A percentile compares a stretch with the other conserved stretches of the same genome.
Conservation (phyloP, 352 stramenopile genomes). For the Globisporangium perplexum region DNA sequence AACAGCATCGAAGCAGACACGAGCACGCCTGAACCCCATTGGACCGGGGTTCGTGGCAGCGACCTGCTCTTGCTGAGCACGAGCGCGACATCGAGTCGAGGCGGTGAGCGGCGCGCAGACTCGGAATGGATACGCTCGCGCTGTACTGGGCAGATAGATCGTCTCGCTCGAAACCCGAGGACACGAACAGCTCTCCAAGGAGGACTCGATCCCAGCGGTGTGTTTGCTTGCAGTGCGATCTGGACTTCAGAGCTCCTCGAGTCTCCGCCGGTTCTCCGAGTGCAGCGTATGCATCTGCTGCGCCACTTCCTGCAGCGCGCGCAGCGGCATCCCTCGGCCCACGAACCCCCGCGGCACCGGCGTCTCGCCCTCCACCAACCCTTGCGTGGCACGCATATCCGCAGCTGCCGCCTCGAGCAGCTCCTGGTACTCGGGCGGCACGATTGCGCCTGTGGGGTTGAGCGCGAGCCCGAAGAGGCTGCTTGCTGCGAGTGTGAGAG, state of each 20-base stretch:
- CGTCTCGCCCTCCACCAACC: conserved; percentile 36
- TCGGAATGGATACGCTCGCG: too few species aligned
- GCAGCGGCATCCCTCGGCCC: conserved; percentile 42
- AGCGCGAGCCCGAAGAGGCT: conserved; percentile 53
- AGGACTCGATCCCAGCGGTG: too few species aligned
- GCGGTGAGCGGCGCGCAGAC: too few species aligned
- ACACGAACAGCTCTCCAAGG: too few species aligned
- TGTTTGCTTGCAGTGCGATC: too few species aligned
- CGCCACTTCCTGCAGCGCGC: conserved; percentile 36
- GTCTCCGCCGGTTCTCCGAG: conserved; percentile 11
- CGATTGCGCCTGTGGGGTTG: conserved; percentile 47
- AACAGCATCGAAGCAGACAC: too few species aligned
- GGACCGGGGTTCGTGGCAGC: too few species aligned
- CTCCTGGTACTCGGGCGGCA: conserved; percentile 34
- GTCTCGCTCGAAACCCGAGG: too few species aligned
- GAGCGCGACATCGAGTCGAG: too few species aligned
- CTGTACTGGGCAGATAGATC: too few species aligned
- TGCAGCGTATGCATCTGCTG: conserved; percentile 42
- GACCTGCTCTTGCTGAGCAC: too few species aligned
- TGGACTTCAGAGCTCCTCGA: conserved; percentile 23
- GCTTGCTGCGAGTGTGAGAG: conserved; percentile 6
- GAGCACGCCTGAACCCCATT: too few species aligned
- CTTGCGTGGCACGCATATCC: conserved; percentile 36
- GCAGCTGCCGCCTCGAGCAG: conserved; percentile 26
- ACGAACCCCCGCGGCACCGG: conserved; percentile 50